A percentile compares a stretch with the other conserved stretches of the same genome.
phyloP scores from a whole-genome alignment of 208 protist genomes.

The Herpetomonas muscarum region DNA sequence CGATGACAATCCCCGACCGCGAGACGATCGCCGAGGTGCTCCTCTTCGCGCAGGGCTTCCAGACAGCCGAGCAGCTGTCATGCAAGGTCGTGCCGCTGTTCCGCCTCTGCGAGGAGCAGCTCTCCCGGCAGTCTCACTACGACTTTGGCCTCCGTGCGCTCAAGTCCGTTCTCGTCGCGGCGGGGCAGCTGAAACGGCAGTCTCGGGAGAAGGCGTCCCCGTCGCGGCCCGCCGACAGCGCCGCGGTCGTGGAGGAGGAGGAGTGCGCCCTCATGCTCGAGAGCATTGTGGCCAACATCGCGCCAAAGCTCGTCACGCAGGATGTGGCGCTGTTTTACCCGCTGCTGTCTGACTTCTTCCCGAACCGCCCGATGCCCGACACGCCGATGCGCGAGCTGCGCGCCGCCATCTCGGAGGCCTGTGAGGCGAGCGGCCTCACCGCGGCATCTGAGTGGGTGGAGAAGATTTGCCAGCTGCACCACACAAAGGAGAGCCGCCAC shows the following conservation, averaged over 20 bases:
- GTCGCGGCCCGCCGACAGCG: background rate
- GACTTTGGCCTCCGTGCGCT: conserved; percentile 99
- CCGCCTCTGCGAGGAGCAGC: conserved; percentile 97
- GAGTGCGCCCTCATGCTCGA: conserved; percentile 91
- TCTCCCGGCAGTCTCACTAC: conserved; percentile 99
- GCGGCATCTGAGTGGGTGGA: conserved; percentile 90
- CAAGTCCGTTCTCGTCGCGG: conserved; percentile 98
- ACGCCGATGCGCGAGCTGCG: conserved; percentile 50
- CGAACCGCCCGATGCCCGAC: conserved; percentile 60
- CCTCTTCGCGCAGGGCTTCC: conserved; percentile 99
- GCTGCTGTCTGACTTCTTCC: conserved; percentile 97
- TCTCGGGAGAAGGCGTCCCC: background rate
- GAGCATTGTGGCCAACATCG: conserved; percentile 94
- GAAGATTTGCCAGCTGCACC: conserved; percentile 97
- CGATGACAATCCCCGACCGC: conserved; percentile 98
- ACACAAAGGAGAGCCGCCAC: conserved; percentile 97
- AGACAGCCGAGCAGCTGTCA: conserved; percentile 93
- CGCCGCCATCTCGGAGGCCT: conserved; percentile 76
- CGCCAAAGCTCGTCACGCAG: conserved; percentile 97
- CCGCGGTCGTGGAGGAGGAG: conserved; percentile 20
- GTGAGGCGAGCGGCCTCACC: conserved; percentile 56
- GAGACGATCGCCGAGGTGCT: conserved; percentile 99
- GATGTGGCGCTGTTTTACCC: conserved; percentile 95
- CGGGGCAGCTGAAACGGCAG: conserved; percentile 94
- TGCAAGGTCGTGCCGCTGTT: conserved; percentile 99